phyloP scores from a whole-genome alignment of 352 stramenopile genomes.

The Globisporangium camurandrum region DNA sequence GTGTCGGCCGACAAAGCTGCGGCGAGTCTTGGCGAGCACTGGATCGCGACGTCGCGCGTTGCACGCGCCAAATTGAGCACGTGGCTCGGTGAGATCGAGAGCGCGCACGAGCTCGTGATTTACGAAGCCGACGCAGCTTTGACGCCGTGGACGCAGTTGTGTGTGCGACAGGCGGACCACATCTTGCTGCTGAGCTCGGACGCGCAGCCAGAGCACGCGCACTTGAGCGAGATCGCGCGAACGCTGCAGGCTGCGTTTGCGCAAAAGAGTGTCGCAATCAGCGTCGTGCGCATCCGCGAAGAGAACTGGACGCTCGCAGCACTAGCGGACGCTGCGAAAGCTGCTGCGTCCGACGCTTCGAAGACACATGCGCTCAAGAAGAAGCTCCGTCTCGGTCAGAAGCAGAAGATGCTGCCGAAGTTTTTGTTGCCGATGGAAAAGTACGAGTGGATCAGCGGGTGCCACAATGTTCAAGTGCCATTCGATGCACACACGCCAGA shows the following conservation, averaged over 20 bases:
- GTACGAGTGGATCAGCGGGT: conserved; percentile 82
- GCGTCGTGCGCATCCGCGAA: conserved; percentile 69
- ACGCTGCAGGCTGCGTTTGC: conserved; percentile 67
- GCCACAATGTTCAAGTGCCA: conserved; percentile 79
- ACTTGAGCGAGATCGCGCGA: conserved; percentile 61
- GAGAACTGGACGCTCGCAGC: conserved; percentile 67
- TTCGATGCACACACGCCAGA: conserved; percentile 69
- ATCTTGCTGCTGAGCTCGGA: conserved; percentile 80
- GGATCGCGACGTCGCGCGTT: conserved; percentile 61
- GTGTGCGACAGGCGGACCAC: conserved; percentile 78
- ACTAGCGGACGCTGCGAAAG: conserved; percentile 33
- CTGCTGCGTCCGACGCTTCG: conserved; percentile 38
- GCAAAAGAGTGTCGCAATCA: conserved; percentile 65
- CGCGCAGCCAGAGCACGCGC: conserved; percentile 47
- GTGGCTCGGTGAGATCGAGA: conserved; percentile 81
- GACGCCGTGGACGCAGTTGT: conserved; percentile 77
- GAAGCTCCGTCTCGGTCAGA: conserved; percentile 29
- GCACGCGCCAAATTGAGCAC: conserved; percentile 57
- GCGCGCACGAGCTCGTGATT: conserved; percentile 67
- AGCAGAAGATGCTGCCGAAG: conserved; percentile 48
- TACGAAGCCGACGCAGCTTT: conserved; percentile 71
- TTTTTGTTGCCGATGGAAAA: conserved; percentile 79
- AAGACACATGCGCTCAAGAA: conserved; percentile 47
- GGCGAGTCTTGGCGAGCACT: conserved; percentile 55
- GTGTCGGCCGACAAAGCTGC: conserved; percentile 70